phyloP scores from a whole-genome alignment of 768 basidiomycete genomes.

The Hydnomerulius pinastri region DNA sequence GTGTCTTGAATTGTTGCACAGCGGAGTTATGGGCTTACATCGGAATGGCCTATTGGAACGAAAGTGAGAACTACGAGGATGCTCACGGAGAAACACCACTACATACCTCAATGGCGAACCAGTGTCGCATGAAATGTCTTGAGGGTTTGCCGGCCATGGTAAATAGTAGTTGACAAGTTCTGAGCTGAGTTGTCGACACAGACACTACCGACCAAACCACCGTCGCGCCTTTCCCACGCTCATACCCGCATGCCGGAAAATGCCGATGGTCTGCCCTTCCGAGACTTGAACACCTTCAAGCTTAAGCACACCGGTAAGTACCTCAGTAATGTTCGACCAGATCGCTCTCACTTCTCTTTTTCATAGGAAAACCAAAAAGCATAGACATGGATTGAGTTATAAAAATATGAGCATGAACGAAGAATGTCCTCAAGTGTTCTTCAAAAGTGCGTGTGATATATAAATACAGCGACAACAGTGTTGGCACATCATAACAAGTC shows the following conservation, averaged over 20 bases:
- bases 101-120: conserved; percentile 48
- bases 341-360: too few species aligned
- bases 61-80: not conserved
- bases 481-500: conserved; percentile 25
- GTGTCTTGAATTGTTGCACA: conserved; percentile 4
- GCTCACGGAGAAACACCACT: not conserved
- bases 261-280: conserved; percentile 1
- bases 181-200: not conserved
- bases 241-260: not conserved
- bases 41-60: conserved; percentile 45
- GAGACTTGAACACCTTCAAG: too few species aligned
- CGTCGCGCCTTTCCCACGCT: conserved; percentile 3
- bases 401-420: conserved; percentile 27
- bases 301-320: too few species aligned
- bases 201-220: not conserved
- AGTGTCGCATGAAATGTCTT: conserved; percentile 39
- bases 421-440: conserved; percentile 23
- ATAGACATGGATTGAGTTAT: conserved; percentile 25
- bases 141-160: conserved; percentile 26
- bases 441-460: conserved; percentile 19
- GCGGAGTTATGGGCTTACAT: conserved; percentile 37
- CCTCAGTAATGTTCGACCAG: too few species aligned
- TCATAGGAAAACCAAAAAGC: conserved; percentile 5
- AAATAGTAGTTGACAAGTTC: conserved; percentile 5
- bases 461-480: conserved; percentile 33